Evolutionary conservation across 2,329 filamentous ascomycete genomes (phyloP).

Genomic region (Fusarium newnesense): DNA sequence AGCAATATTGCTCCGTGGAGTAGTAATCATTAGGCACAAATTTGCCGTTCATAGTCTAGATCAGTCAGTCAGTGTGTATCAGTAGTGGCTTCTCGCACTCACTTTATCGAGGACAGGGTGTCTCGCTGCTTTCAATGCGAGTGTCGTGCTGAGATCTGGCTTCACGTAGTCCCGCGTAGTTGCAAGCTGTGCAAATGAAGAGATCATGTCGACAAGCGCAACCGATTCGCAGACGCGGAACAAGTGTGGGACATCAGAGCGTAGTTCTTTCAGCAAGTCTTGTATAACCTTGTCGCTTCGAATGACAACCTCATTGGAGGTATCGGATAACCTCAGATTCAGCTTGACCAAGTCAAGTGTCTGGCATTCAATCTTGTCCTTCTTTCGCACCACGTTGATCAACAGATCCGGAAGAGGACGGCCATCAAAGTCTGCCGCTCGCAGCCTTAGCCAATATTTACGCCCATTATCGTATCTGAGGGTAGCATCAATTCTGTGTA

Average conservation of each 20-base stretch:
- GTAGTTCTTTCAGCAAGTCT: slow-evolving; percentile 76
- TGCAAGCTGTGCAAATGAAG: slow-evolving; percentile 79
- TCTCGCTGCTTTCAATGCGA: slow-evolving; percentile 78
- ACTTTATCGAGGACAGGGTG: slow-evolving; percentile 83
- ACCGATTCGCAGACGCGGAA: slow-evolving; percentile 90
- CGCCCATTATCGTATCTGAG: slow-evolving; percentile 81
- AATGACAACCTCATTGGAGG: slow-evolving; percentile 83
- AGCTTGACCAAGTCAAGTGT: slow-evolving; percentile 86
- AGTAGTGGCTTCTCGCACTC: neutral
- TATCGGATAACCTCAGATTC: slow-evolving; percentile 80
- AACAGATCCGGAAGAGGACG: slow-evolving; percentile 72
- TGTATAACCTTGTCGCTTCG: slow-evolving; percentile 84
- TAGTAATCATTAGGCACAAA: slow-evolving; percentile 94
- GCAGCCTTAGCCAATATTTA: slow-evolving; percentile 81
- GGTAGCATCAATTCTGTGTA: slow-evolving; percentile 68
- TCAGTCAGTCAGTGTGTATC: neutral
- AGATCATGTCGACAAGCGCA: slow-evolving; percentile 86
- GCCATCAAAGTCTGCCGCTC: slow-evolving; percentile 69
- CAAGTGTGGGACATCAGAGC: slow-evolving; percentile 74
- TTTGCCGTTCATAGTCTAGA: slow-evolving; percentile 67
- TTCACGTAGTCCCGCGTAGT: slow-evolving; percentile 69
- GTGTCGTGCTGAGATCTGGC: slow-evolving; percentile 73
- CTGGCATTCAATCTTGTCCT: slow-evolving; percentile 84
- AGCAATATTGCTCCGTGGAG: slow-evolving; percentile 80
- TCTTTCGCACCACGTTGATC: slow-evolving; percentile 80